Conservation (phyloP, 345 rosid genomes). For the Salix koriyanagi region DNA sequence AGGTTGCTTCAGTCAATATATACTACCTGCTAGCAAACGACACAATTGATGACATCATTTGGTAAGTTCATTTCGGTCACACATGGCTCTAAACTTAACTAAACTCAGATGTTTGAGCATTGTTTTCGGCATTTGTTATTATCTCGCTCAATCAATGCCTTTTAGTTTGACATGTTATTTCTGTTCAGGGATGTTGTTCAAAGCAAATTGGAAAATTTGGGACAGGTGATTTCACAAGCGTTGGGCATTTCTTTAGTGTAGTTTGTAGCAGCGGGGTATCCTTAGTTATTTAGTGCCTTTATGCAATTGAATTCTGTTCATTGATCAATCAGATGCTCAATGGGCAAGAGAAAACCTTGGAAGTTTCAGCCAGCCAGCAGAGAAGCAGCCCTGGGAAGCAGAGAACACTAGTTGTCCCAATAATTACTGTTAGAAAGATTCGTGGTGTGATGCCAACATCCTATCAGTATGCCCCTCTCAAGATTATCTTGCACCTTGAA, state of each 20-base stretch:
- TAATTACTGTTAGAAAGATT: no score
- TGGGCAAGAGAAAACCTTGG: slow-evolving; percentile 67
- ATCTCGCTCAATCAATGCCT: neutral
- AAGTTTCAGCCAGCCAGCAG: slow-evolving; percentile 45
- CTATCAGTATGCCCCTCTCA: no score
- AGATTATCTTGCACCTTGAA: no score
- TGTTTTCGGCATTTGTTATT: neutral
- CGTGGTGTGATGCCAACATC: no score
- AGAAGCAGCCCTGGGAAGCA: slow-evolving; percentile 63
- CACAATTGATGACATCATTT: slow-evolving; percentile 91
- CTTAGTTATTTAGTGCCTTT: neutral
- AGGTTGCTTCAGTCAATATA: slow-evolving; percentile 85
- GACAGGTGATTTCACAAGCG: slow-evolving; percentile 55
- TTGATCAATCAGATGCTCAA: slow-evolving; percentile 59
- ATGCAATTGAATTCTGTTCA: neutral
- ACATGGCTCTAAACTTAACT: neutral
- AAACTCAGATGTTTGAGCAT: neutral
- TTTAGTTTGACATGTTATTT: neutral
- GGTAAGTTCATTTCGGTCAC: slow-evolving; percentile 37
- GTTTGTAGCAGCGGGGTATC: neutral
- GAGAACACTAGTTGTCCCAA: slow-evolving; percentile 37
- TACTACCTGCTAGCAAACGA: slow-evolving; percentile 91
- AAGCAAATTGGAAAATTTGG: slow-evolving; percentile 81
- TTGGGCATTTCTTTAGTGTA: neutral
- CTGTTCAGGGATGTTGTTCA: slow-evolving; percentile 82